phyloP scores from a whole-genome alignment of 257 asterid species.

The Haberlea rhodopensis region DNA sequence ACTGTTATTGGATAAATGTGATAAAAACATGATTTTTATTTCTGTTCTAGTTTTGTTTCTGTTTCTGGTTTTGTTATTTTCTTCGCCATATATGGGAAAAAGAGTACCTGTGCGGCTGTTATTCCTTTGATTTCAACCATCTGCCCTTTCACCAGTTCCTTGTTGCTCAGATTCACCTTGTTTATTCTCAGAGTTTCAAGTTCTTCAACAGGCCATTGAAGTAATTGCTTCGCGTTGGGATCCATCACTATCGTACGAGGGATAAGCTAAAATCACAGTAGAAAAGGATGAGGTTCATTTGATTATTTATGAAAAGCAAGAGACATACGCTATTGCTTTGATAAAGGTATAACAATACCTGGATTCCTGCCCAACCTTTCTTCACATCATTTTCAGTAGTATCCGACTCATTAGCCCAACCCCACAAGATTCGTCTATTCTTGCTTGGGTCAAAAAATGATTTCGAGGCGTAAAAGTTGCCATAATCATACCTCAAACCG shows the following conservation, averaged over 20 bases:
- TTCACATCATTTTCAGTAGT: slow-evolving; percentile 38
- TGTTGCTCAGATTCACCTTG: slow-evolving; percentile 30
- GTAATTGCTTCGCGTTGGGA: slow-evolving; percentile 56
- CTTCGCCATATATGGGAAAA: not conserved
- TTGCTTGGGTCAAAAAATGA: slow-evolving; percentile 59
- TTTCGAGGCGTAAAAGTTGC: slow-evolving; percentile 76
- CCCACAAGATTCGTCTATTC: slow-evolving; percentile 67
- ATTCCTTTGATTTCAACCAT: slow-evolving; percentile 49
- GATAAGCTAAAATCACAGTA: slow-evolving; percentile 40
- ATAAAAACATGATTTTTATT: not conserved
- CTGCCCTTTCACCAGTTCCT: slow-evolving; percentile 37
- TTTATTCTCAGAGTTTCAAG: slow-evolving; percentile 43
- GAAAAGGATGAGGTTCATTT: not conserved
- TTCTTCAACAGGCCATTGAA: slow-evolving; percentile 77
- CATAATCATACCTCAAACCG: slow-evolving; percentile 66
- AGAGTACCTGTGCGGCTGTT: slow-evolving; percentile 61
- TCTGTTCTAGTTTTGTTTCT: no score
- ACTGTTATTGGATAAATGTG: not conserved
- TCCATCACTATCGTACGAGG: slow-evolving; percentile 65
- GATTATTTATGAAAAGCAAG: not conserved
- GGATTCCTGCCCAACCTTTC: slow-evolving; percentile 77
- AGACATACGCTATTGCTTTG: not conserved
- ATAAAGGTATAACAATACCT: slow-evolving; percentile 26
- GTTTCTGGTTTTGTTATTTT: no score
- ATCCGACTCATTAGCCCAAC: slow-evolving; percentile 70